Percentiles rank a stretch among this genome's conserved stretches.
phyloP scores from a whole-genome alignment of 768 basidiomycete species.

The Tricholoma bakamatsutake region DNA sequence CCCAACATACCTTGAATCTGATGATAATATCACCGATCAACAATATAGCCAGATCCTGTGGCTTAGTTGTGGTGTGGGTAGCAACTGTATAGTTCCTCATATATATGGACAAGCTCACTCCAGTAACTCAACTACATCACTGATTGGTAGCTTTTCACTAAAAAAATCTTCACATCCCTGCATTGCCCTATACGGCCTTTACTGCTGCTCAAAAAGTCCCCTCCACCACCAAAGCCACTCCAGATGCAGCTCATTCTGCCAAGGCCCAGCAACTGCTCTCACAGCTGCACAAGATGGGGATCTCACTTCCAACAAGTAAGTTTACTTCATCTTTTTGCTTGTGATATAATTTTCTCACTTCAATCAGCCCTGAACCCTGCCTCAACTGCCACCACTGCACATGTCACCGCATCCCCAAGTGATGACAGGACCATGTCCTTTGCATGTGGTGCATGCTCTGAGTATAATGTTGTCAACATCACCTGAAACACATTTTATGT shows the following conservation, averaged over 20 bases:
- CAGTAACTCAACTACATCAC: not conserved
- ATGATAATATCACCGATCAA: not conserved
- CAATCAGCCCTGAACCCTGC: not conserved
- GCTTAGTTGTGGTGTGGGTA: not conserved
- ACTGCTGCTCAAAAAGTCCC: too few species aligned
- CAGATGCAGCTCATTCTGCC: not conserved
- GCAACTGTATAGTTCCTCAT: not conserved
- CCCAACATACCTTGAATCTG: not conserved
- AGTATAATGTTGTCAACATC: not conserved
- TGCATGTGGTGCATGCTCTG: not conserved
- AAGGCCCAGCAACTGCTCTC: not conserved
- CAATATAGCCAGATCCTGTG: not conserved
- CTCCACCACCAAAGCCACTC: not conserved
- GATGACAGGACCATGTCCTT: not conserved
- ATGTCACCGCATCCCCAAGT: not conserved
- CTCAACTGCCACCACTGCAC: not conserved
- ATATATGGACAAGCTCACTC: not conserved
- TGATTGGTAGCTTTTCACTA: not conserved
- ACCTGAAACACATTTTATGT: not conserved
- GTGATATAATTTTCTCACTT: not conserved
- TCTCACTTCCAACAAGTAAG: not conserved
- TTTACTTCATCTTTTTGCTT: not conserved
- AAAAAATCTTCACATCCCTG: not conserved
- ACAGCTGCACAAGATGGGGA: not conserved
- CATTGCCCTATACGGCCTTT: too few species aligned